phyloP scores from a whole-genome alignment of 169 alveolate genomes.

The Cystoisospora suis region DNA sequence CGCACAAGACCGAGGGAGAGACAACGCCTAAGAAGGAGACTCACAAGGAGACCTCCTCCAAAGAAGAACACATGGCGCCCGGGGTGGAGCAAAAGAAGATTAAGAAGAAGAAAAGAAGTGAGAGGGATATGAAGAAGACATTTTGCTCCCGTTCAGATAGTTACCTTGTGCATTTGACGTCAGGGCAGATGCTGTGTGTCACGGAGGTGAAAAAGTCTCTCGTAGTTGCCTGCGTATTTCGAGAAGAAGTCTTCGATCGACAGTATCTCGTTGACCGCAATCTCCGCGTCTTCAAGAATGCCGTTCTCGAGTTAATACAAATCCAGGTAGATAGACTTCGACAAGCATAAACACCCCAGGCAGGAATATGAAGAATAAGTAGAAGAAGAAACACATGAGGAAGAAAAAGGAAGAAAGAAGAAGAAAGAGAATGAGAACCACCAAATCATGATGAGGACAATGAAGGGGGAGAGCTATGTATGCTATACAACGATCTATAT shows the following conservation, averaged over 20 bases:
- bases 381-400: neutral
- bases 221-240: conserved; percentile 82
- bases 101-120: neutral
- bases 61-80: too few relatives aligned
- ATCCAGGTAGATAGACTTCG: neutral
- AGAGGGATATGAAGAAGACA: too few relatives aligned
- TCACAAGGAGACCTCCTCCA: too few relatives aligned
- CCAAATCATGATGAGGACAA: too few relatives aligned
- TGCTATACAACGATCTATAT: too few relatives aligned
- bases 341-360: neutral
- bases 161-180: conserved; percentile 72
- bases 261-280: conserved; percentile 77
- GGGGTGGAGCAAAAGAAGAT: too few relatives aligned
- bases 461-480: too few relatives aligned
- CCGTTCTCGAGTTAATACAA: neutral
- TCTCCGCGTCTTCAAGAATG: conserved; percentile 46
- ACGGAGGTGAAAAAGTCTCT: conserved; percentile 80
- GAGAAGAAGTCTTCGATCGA: conserved; percentile 85
- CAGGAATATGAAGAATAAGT: neutral
- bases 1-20: too few relatives aligned
- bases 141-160: too few relatives aligned
- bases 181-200: conserved; percentile 75
- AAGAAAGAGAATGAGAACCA: too few relatives aligned
- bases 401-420: neutral
- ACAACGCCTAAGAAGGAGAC: too few relatives aligned